Evolutionary conservation across 805 yeast genomes (phyloP), one percentile per base, ranked within the genome.

Genomic region (Wickerhamiella azyma): DNA sequence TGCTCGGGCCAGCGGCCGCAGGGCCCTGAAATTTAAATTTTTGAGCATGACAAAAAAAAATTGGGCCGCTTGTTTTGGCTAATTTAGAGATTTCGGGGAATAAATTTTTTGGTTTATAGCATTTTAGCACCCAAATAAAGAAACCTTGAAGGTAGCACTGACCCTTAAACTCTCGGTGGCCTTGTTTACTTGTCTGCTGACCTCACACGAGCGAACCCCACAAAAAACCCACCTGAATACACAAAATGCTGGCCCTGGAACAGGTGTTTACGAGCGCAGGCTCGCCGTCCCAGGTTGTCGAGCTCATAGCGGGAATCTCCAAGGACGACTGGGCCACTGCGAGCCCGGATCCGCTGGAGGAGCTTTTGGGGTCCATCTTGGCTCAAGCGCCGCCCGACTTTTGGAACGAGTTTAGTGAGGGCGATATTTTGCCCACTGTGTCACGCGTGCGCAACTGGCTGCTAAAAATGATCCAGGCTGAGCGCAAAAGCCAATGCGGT

Each of bases 371-470:
- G 18, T 30, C 39, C 14, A 50, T 45, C 3, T 39, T 43, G 9
- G n/a, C 29, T 19, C 36, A 32, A 26, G 51, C 52, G 13, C 42
- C 49, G 11, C 17, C 29, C 7, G 42, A 18, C 18, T 43, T 46
- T 26, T 46, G 47, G 45, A 6, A 26, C 18, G 41, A 28, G 21
- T 36, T 45, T 32, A 21, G 16, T 10, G 18, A 21, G 3, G 17
- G 26, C 5, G 43, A 45, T 17, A 37, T 36, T 5, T 33, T 36
- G 24, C 47, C 46, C n/a, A 36, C 50, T 24, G 18, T 46, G 9
- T 50, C 50, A 9, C 48, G 57, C 9, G 44, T 50, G 37, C 51
- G 55, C 29, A 54, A 48, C 47, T 53, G 53, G 55, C 41, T 54
- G 42, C 43, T 51, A 11, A 46, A 44, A 18, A 19, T 47, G 39